These are phyloP conservation scores for Lipomyces japonicus DNA, from an alignment of 805 yeast genomes.

Conservation along the genomic window DNA sequence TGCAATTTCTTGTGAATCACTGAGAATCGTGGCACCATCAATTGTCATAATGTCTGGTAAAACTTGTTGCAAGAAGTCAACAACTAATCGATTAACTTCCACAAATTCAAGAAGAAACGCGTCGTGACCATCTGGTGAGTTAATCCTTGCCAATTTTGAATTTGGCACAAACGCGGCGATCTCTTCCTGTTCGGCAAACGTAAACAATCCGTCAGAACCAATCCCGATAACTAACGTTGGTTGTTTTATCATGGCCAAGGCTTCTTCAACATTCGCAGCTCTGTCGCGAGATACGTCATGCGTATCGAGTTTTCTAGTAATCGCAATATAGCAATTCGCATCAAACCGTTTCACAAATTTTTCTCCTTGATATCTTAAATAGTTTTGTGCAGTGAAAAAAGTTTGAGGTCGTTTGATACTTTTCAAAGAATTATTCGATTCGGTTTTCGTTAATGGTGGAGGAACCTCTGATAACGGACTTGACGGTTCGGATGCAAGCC, in stretches of 20 bases:
- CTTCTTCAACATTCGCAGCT: constrained; percentile 46
- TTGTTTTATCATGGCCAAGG: constrained; percentile 56
- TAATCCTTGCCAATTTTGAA: constrained; percentile 62
- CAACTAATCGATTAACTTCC: constrained; percentile 67
- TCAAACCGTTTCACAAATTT: constrained; percentile 88
- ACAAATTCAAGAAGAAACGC: constrained; percentile 90
- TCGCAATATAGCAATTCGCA: constrained; percentile 93
- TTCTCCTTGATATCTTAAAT: constrained; percentile 88
- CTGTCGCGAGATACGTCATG: constrained; percentile 88
- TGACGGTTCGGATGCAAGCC: constrained; percentile 8
- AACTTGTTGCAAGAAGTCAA: constrained; percentile 57
- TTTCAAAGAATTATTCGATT: constrained; percentile 28
- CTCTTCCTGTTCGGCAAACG: constrained; percentile 84
- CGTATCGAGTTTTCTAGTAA: constrained; percentile 89
- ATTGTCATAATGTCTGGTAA: constrained; percentile 57
- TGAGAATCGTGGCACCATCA: constrained; percentile 41
- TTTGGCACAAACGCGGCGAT: constrained; percentile 72
- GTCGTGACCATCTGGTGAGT: constrained; percentile 96
- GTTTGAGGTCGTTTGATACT: constrained; percentile 41
- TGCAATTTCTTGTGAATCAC: constrained; percentile 32
- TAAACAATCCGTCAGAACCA: constrained; percentile 86
- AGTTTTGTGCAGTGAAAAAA: constrained; percentile 91
- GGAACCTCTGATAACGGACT: constrained; percentile 5
- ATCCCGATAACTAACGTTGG: constrained; percentile 88
- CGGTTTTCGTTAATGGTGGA: constrained; percentile 2